These are phyloP conservation scores for Marsdenia floribunda DNA, from an alignment of 257 asterid genomes.

Conservation along the genomic window DNA sequence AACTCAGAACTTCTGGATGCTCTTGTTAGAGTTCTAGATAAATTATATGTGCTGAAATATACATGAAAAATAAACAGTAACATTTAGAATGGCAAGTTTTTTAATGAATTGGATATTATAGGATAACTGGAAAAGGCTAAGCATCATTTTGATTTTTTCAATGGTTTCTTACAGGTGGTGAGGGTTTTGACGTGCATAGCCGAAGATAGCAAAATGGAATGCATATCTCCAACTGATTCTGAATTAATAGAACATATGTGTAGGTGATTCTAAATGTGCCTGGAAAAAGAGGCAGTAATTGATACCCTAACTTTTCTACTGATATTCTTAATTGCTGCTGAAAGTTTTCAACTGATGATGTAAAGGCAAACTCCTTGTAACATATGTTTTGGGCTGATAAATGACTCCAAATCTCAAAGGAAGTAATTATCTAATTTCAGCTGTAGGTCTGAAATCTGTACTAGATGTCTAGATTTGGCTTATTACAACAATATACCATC, in stretches of 20 bases:
- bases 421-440: background rate
- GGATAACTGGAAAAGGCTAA: background rate
- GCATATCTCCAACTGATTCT: slow-evolving; percentile 44
- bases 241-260: slow-evolving; percentile 17
- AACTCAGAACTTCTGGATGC: too few relatives aligned
- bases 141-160: background rate
- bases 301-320: background rate
- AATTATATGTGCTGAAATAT: background rate
- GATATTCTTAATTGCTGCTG: background rate
- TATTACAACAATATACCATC: background rate
- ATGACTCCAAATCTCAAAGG: background rate
- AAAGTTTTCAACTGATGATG: background rate
- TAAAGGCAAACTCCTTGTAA: background rate
- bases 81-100: background rate
- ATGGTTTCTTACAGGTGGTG: slow-evolving; percentile 33
- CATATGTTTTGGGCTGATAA: background rate
- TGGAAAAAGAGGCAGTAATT: background rate
- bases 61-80: background rate
- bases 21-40: too few relatives aligned
- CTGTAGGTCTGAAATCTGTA: background rate
- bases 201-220: slow-evolving; percentile 32
- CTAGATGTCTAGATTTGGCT: background rate
- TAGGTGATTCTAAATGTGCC: background rate
- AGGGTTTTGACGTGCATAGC: slow-evolving; percentile 27
- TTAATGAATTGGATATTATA: background rate